Percentiles rank a stretch among this genome's conserved stretches.
phyloP scores from a whole-genome alignment of 2,329 filamentous ascomycete genomes.

The Gaeumannomyces tritici region DNA sequence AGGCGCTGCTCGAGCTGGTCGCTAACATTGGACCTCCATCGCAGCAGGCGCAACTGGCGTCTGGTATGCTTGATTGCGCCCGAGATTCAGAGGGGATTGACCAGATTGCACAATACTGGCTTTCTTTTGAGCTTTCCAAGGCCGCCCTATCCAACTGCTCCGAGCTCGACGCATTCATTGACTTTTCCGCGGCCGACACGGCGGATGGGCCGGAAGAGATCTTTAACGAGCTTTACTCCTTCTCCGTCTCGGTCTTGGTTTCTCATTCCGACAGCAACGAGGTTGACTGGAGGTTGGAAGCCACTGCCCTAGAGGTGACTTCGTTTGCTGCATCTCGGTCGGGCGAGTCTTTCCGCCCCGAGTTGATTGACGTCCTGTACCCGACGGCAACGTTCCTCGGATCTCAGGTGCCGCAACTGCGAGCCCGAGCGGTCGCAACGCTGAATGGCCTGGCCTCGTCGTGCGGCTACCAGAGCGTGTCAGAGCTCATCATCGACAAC shows the following conservation, averaged over 20 bases:
- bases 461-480: constrained; percentile 66
- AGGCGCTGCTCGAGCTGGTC: constrained; percentile 49
- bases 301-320: constrained; percentile 71
- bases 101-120: constrained; percentile 68
- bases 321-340: constrained; percentile 64
- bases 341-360: constrained; percentile 61
- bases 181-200: constrained; percentile 30
- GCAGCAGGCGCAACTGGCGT: constrained; percentile 50
- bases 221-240: constrained; percentile 59
- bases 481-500: constrained; percentile 76
- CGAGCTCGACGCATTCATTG: constrained; percentile 58
- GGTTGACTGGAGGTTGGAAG: constrained; percentile 62
- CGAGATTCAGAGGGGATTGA: constrained; percentile 46
- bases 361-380: constrained; percentile 86
- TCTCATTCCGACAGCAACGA: constrained; percentile 37
- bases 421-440: constrained; percentile 72
- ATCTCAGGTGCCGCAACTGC: constrained; percentile 56
- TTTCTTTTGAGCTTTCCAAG: constrained; percentile 64
- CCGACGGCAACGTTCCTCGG: constrained; percentile 84
- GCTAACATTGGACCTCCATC: constrained; percentile 45
- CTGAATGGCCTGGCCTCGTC: constrained; percentile 69
- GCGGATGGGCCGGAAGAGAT: constrained; percentile 28
- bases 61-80: constrained; percentile 55
- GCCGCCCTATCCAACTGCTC: constrained; percentile 39
- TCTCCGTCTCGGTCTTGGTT: constrained; percentile 53